A percentile compares a stretch with the other conserved stretches of the same genome.
Evolutionary conservation across 192 early-diverging fungal species (phyloP).

Genomic region (Cladochytrium replicatum): DNA sequence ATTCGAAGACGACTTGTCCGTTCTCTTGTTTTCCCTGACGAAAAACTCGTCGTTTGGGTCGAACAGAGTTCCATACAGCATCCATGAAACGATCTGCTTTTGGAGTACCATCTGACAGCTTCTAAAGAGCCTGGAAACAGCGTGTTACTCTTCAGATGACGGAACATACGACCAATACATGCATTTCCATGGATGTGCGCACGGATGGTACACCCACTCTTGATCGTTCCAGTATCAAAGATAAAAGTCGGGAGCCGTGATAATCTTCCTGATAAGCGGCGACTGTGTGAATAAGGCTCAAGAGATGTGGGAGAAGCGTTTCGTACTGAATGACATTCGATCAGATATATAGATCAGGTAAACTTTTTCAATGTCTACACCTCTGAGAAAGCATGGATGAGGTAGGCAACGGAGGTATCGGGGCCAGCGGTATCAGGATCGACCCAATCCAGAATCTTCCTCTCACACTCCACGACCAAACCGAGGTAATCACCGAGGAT

Average conservation of each 20-base stretch:
- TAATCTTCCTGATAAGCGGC: no score
- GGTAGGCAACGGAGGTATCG: not conserved
- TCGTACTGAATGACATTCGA: no score
- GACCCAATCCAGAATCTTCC: not conserved
- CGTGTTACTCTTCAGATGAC: no score
- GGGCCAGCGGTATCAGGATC: not conserved
- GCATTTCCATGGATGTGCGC: no score
- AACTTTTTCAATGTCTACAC: not conserved
- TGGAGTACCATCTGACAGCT: constrained; percentile 38
- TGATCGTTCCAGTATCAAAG: no score
- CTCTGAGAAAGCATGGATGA: no score
- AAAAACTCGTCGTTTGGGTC: constrained; percentile 62
- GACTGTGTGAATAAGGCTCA: no score
- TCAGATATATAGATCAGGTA: not conserved
- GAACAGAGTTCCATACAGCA: constrained; percentile 52
- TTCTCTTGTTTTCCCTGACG: constrained; percentile 20
- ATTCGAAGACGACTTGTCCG: constrained; percentile 6
- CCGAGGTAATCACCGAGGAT: not conserved
- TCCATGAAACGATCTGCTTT: constrained; percentile 52
- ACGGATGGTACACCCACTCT: no score
- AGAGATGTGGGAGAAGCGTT: no score
- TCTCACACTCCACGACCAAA: not conserved
- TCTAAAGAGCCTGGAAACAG: constrained; percentile 2
- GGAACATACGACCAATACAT: no score
- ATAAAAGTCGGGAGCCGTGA: no score